Evolutionary conservation across 495 filamentous ascomycete species (phyloP).

Genomic region (Pseudevernia furfuracea): DNA sequence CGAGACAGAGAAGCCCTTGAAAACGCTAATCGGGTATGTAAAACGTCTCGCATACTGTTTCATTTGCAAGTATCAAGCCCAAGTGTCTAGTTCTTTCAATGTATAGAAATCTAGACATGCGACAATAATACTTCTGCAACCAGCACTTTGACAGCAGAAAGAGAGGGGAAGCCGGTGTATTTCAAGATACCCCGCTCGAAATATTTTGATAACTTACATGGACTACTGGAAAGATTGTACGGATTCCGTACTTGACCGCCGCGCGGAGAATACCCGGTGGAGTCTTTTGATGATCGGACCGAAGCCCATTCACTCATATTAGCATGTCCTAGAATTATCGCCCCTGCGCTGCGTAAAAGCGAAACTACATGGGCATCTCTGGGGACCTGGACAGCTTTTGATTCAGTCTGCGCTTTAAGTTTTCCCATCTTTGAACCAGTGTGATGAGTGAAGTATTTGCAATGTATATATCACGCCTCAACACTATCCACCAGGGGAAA

Average conservation of each 20-base stretch:
- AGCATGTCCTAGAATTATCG: conserved; percentile 39
- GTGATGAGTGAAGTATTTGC: neutral
- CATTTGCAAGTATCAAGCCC: neutral
- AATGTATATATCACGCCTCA: neutral
- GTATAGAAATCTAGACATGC: neutral
- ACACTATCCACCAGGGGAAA: neutral
- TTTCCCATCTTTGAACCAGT: neutral
- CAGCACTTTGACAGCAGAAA: neutral
- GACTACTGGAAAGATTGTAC: conserved; percentile 24
- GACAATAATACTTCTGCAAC: neutral
- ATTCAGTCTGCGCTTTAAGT: neutral
- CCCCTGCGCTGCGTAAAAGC: conserved; percentile 35
- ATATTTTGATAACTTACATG: conserved; percentile 17
- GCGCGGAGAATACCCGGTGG: conserved; percentile 36
- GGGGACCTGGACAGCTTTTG: neutral
- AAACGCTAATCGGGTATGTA: neutral
- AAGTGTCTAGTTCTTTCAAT: neutral
- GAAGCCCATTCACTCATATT: conserved; percentile 38
- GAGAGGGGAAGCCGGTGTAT: neutral
- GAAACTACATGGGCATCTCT: conserved; percentile 30
- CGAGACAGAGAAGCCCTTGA: neutral
- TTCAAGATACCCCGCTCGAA: neutral
- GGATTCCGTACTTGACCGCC: conserved; percentile 34
- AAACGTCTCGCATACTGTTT: neutral
- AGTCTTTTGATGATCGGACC: conserved; percentile 28